Base-by-base conservation (phyloP, 805 yeast genomes). In the Yamadazyma nakazawae region DNA sequence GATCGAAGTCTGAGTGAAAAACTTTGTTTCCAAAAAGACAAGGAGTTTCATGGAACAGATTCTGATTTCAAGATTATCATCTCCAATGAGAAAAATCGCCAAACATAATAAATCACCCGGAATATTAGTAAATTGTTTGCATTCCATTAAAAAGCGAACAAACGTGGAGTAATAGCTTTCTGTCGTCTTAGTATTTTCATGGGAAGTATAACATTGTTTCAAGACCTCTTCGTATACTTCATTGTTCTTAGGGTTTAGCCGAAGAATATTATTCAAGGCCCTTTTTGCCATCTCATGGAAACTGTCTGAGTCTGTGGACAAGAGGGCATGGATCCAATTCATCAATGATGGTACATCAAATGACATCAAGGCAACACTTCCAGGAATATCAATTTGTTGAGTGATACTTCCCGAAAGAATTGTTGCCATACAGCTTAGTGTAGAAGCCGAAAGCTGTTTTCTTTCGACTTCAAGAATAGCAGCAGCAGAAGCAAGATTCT, bases 401-500 rank as follows among this genome's bases (percentile, higher is more conserved):
- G 79, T 75, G 8, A 90, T 78, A 2, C 84, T 79, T n/a, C 95
- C 94, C 2, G 83, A 74, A 54, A 95, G 82, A 24, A 94, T 67
- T 0, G 84, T 75, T 0, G 96, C 88, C 96, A 94, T 88, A 35
- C 96, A 82, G 49, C 88, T 85, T 41, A 89, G 72, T 0, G 95
- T 80, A 1, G 95, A 75, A 17, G 76, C 67, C 52, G 88, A 89
- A 5, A 89, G 63, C 28, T 82, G 80, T 39, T 82, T 78, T 53
- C 79, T 80, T 58, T 89, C 96, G 34, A 91, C 75, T 59, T 91
- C 97, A 43, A 92, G 70, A 2, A 91, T 79, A 0, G 96, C 89
- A 19, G 80, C 78, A 8, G 88, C 68, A 0, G 88, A 75, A 3
- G 72, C 69, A 8, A 64, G 64, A 39, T 66, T 79, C 49, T 59